Conservation (phyloP, 768 basidiomycete species). For the Tulasnella sp. region DNA sequence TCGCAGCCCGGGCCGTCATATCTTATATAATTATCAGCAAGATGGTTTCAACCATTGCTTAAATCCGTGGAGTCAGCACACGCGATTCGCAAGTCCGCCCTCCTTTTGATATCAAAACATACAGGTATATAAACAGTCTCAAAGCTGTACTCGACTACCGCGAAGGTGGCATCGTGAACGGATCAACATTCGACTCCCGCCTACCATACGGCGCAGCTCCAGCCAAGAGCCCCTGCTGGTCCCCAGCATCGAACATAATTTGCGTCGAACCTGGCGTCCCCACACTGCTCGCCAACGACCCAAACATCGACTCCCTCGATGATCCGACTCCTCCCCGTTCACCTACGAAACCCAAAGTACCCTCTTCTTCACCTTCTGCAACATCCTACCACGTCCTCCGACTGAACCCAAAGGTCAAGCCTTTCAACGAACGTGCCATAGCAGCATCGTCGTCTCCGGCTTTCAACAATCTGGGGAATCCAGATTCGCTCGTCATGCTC, state of each 20-base stretch:
- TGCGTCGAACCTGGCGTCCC: not conserved
- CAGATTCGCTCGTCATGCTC: constrained; percentile 13
- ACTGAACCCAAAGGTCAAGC: constrained; percentile 16
- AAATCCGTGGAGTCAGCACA: no score
- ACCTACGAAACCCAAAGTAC: not conserved
- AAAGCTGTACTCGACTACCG: not conserved
- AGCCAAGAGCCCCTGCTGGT: not conserved
- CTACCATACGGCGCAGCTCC: not conserved
- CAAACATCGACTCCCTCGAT: not conserved
- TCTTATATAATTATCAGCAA: no score
- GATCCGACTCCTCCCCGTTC: not conserved
- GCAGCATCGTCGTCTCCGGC: constrained; percentile 13
- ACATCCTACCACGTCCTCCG: constrained; percentile 5
- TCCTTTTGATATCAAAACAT: not conserved
- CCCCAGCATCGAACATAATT: not conserved
- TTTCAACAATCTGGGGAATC: not conserved
- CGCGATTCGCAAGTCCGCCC: no score
- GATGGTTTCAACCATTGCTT: no score
- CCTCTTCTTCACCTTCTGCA: not conserved
- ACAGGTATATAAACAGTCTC: not conserved
- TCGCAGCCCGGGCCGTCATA: no score
- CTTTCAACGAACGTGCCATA: not conserved
- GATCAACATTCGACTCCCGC: not conserved
- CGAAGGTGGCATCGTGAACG: not conserved
- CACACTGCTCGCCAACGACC: not conserved